Conservation (phyloP, 2,329 filamentous ascomycete genomes). For the Penicillium corylophilum region DNA sequence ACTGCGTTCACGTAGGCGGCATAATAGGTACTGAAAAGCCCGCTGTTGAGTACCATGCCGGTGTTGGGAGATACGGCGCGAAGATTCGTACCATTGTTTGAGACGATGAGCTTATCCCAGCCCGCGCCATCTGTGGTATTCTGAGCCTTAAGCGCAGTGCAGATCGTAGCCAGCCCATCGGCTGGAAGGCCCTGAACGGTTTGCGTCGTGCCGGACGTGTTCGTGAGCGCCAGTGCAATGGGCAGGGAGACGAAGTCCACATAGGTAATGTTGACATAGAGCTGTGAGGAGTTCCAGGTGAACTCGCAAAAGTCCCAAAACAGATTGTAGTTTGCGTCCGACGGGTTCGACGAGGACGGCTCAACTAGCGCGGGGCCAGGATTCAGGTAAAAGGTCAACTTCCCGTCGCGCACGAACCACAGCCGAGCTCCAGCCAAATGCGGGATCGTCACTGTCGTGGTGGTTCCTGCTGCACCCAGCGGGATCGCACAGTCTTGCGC, state of each 20-base stretch:
- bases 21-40: conserved; percentile 54
- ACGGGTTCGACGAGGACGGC: conserved; percentile 66
- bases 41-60: conserved; percentile 42
- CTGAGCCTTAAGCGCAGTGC: conserved; percentile 56
- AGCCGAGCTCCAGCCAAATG: conserved; percentile 69
- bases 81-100: conserved; percentile 42
- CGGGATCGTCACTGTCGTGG: conserved; percentile 63
- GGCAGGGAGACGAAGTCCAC: conserved; percentile 73
- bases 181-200: conserved; percentile 58
- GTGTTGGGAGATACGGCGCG: conserved; percentile 46
- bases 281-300: conserved; percentile 60
- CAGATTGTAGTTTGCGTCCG: conserved; percentile 61
- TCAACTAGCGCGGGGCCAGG: conserved; percentile 71
- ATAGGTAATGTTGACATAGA: conserved; percentile 69
- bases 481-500: conserved; percentile 61
- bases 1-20: conserved; percentile 53
- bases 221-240: conserved; percentile 55
- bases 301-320: conserved; percentile 70
- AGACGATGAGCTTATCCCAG: conserved; percentile 62
- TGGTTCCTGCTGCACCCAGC: conserved; percentile 61
- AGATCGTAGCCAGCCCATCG: conserved; percentile 58
- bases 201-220: conserved; percentile 45
- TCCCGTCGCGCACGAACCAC: conserved; percentile 64
- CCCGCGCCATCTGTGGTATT: conserved; percentile 54
- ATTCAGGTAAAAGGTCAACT: conserved; percentile 69